Percentiles rank a stretch among this genome's conserved stretches.
These are phyloP conservation scores for Plasmodium blacklocki DNA, from an alignment of 169 alveolate species.

Conservation along the genomic window DNA sequence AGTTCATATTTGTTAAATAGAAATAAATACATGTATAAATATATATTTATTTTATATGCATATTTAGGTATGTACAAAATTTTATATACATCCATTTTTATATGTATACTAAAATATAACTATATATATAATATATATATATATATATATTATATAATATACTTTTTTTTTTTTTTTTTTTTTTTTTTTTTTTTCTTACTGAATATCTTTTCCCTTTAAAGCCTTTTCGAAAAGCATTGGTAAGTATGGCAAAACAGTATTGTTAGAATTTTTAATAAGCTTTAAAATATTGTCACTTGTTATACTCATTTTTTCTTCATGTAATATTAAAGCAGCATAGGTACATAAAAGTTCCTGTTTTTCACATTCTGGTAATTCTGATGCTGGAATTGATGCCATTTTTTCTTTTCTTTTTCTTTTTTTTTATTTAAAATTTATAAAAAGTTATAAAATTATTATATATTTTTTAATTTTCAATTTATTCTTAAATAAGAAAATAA, in stretches of 20 bases:
- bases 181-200: conserved; percentile 57
- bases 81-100: neutral
- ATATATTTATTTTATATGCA: neutral
- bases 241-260: conserved; percentile 93
- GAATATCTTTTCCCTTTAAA: conserved; percentile 90
- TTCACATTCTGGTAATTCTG: conserved; percentile 85
- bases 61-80: neutral
- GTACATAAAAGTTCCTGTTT: conserved; percentile 95
- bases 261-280: conserved; percentile 92
- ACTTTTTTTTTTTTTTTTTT: neutral
- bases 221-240: conserved; percentile 95
- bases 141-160: conserved; percentile 1
- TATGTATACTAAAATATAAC: neutral
- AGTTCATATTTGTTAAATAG: too few relatives aligned
- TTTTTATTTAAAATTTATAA: conserved; percentile 3
- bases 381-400: conserved; percentile 88
- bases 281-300: conserved; percentile 92
- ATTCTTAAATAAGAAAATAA: too few relatives aligned
- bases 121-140: neutral
- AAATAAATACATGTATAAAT: neutral
- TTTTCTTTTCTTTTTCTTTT: neutral
- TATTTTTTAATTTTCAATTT: neutral
- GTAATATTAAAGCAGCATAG: conserved; percentile 94
- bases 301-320: conserved; percentile 93
- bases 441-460: conserved; percentile 4